Percentiles rank a stretch among this genome's conserved stretches.
These are phyloP conservation scores for Penicillium manginii DNA, from an alignment of 495 filamentous ascomycete species.

Conservation along the genomic window DNA sequence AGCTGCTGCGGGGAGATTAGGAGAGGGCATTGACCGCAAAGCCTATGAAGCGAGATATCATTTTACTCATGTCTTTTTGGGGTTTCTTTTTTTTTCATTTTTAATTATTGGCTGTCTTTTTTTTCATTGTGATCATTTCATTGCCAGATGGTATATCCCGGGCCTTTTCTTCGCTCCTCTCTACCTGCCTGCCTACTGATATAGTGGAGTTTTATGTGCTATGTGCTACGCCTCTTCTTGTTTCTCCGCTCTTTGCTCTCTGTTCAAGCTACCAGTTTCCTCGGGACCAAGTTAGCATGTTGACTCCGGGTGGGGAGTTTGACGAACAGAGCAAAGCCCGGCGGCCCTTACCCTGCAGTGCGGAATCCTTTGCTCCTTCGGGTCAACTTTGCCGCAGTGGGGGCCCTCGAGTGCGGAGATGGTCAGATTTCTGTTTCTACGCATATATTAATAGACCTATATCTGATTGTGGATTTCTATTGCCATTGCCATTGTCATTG, in stretches of 20 bases:
- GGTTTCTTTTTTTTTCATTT: not conserved
- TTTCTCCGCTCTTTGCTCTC: not conserved
- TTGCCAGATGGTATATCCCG: not conserved
- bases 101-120: conserved; percentile 1
- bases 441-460: conserved; percentile 20
- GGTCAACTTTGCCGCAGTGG: conserved; percentile 12
- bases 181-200: not conserved
- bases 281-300: not conserved
- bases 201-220: not conserved
- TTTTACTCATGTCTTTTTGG: conserved; percentile 2
- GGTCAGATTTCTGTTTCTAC: conserved; percentile 14
- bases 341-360: not conserved
- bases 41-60: not conserved
- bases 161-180: not conserved
- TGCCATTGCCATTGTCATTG: too few relatives aligned
- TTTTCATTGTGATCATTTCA: not conserved
- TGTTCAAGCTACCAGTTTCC: not conserved
- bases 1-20: not conserved
- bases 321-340: not conserved
- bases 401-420: conserved; percentile 11
- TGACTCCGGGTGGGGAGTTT: not conserved
- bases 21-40: not conserved
- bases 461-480: not conserved
- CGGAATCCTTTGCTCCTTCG: conserved; percentile 26
- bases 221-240: not conserved